Evolutionary conservation across 2,329 filamentous ascomycete species (phyloP).

Genomic region (Venturia carpophila): DNA sequence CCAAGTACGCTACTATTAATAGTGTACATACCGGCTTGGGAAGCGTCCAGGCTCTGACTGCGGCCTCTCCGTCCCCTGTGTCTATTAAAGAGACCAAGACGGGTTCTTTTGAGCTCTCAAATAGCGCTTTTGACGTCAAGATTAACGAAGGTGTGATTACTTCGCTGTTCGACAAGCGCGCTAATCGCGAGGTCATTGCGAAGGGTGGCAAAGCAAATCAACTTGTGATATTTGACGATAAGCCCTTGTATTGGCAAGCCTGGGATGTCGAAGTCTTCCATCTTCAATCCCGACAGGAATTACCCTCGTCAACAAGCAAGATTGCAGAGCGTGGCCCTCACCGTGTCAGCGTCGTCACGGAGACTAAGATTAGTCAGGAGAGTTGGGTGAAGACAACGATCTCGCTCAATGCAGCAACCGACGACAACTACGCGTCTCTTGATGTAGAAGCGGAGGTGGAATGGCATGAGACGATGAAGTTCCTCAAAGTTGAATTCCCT

Average conservation of each 20-base stretch:
- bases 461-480: constrained; percentile 95
- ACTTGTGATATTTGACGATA: constrained; percentile 92
- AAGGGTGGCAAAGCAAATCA: constrained; percentile 72
- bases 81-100: constrained; percentile 44
- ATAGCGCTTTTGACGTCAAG: constrained; percentile 65
- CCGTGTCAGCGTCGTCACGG: constrained; percentile 72
- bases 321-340: constrained; percentile 66
- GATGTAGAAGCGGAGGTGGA: constrained; percentile 82
- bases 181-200: constrained; percentile 69
- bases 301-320: constrained; percentile 58
- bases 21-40: constrained; percentile 36
- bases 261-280: constrained; percentile 99
- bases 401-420: constrained; percentile 61
- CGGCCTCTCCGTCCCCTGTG: constrained; percentile 28
- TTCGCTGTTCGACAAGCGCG: constrained; percentile 69
- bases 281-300: constrained; percentile 72
- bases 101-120: constrained; percentile 70
- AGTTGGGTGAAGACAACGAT: constrained; percentile 84
- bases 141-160: constrained; percentile 71
- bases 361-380: constrained; percentile 78
- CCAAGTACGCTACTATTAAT: constrained; percentile 26
- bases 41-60: constrained; percentile 27
- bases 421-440: constrained; percentile 53
- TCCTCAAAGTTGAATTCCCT: constrained; percentile 97
- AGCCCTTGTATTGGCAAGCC: constrained; percentile 93